Conservation (phyloP, 1,284 basidiomycete genomes). For the Pseudozyma flocculosa region DNA sequence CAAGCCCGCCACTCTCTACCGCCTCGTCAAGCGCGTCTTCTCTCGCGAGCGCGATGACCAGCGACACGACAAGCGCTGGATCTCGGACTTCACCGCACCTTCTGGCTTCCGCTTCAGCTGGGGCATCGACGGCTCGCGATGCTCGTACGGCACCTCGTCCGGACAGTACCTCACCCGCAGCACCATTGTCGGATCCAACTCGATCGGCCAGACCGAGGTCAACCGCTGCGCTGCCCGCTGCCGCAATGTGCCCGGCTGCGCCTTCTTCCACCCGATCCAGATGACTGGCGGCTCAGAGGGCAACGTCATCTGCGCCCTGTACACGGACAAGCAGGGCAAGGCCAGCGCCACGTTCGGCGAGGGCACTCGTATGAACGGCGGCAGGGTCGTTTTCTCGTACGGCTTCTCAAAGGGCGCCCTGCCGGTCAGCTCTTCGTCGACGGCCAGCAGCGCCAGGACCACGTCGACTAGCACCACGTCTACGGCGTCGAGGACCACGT, state of each 20-base stretch:
- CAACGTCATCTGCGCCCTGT: conserved; percentile 21
- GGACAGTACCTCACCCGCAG: conserved; percentile 12
- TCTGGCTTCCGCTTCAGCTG: conserved; percentile 10
- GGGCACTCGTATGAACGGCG: conserved; percentile 7
- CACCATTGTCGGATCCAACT: conserved; percentile 7
- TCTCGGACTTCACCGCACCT: conserved; percentile 4
- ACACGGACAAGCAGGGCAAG: conserved; percentile 10
- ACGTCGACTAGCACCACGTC: neutral
- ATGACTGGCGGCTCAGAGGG: conserved; percentile 11
- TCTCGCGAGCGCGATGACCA: too few relatives aligned
- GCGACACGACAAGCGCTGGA: conserved; percentile 1
- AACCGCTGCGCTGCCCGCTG: conserved; percentile 9
- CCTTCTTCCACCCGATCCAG: conserved; percentile 17
- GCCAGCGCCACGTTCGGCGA: conserved; percentile 2
- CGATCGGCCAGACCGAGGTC: conserved; percentile 7
- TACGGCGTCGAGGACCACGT: neutral
- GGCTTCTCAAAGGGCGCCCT: conserved; percentile 6
- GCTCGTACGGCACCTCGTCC: conserved; percentile 9
- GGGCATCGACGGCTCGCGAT: conserved; percentile 10
- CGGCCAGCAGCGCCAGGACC: neutral
- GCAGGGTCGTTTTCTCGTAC: conserved; percentile 11
- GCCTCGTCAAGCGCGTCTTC: too few relatives aligned
- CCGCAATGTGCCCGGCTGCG: conserved; percentile 1
- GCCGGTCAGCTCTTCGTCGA: neutral
- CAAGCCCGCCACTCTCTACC: too few relatives aligned